Evolutionary conservation across 2,329 filamentous ascomycete genomes (phyloP).

Genomic region (Penicillium sp.): DNA sequence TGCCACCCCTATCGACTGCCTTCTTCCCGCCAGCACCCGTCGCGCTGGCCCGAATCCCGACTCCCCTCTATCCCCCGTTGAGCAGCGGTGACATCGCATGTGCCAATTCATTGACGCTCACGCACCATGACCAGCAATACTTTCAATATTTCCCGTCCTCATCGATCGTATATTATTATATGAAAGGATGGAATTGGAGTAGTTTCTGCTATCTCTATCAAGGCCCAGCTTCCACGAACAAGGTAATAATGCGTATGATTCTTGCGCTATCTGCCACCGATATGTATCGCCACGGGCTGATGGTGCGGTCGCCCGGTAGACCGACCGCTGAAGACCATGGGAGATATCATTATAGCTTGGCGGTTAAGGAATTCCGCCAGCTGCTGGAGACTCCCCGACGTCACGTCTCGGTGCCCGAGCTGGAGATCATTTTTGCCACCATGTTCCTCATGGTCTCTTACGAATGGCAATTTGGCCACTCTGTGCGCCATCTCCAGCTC

Average conservation of each 20-base stretch:
- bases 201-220: slow-evolving; percentile 38
- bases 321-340: slow-evolving; percentile 33
- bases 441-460: slow-evolving; percentile 40
- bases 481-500: slow-evolving; percentile 34
- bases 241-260: slow-evolving; percentile 43
- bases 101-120: slow-evolving; percentile 36
- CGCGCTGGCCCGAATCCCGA: slow-evolving; percentile 12
- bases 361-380: slow-evolving; percentile 39
- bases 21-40: slow-evolving; percentile 19
- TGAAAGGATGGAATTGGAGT: slow-evolving; percentile 41
- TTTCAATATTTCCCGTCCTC: slow-evolving; percentile 37
- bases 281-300: slow-evolving; percentile 35
- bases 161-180: slow-evolving; percentile 35
- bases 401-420: slow-evolving; percentile 27
- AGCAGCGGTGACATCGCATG: slow-evolving; percentile 23
- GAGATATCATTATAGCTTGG: slow-evolving; percentile 36
- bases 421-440: slow-evolving; percentile 37
- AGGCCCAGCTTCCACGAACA: slow-evolving; percentile 34
- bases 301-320: slow-evolving; percentile 25
- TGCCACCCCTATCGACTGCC: slow-evolving; percentile 9
- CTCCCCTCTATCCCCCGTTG: slow-evolving; percentile 29
- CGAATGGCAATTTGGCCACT: slow-evolving; percentile 39
- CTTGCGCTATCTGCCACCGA: slow-evolving; percentile 38
- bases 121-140: slow-evolving; percentile 34
- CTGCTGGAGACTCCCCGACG: slow-evolving; percentile 30